phyloP scores from a whole-genome alignment of 257 asterid species.

The Solanum virginianum region DNA sequence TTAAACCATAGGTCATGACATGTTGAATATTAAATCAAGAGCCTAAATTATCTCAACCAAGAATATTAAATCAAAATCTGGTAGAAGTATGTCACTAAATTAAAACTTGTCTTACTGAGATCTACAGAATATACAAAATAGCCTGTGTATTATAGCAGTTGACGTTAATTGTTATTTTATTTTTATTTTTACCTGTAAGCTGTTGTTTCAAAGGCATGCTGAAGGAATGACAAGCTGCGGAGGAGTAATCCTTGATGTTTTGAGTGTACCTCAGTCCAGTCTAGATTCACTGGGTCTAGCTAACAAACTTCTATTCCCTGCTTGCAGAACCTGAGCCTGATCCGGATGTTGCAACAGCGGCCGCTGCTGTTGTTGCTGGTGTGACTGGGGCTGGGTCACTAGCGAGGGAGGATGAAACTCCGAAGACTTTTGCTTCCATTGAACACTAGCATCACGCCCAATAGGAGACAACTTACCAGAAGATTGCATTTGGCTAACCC shows the following conservation, averaged over 20 bases:
- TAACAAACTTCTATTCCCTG: conserved; percentile 39
- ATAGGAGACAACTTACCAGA: conserved; percentile 26
- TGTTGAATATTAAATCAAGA: not conserved
- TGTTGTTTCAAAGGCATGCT: conserved; percentile 21
- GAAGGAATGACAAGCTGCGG: conserved; percentile 23
- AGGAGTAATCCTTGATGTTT: conserved; percentile 4
- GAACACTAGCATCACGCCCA: conserved; percentile 35
- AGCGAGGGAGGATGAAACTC: conserved; percentile 32
- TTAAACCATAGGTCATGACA: not conserved
- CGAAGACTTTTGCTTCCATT: conserved; percentile 36
- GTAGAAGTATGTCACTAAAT: not conserved
- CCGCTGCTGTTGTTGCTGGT: conserved; percentile 26
- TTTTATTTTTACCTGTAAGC: conserved; percentile 46
- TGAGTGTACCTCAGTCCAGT: conserved; percentile 36
- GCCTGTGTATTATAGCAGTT: not conserved
- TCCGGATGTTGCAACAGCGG: conserved; percentile 27
- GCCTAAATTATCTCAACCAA: not conserved
- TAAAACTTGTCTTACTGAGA: not conserved
- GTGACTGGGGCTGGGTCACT: conserved; percentile 21
- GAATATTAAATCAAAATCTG: not conserved
- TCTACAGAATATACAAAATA: not conserved
- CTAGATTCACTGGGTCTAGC: conserved; percentile 43
- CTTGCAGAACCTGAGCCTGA: conserved; percentile 48
- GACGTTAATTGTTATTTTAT: not conserved
- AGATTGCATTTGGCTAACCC: conserved; percentile 39